Evolutionary conservation across 306 rosid species (phyloP).

Genomic region (Malus domestica): ASM211411v1 NC_041802.1:8002501-8003000

Average conservation of each 20-base stretch:
- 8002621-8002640: slow-evolving; percentile 57
- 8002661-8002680: slow-evolving; percentile 65
- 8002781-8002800: slow-evolving; percentile 54
- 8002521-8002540: slow-evolving; percentile 44
- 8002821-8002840: slow-evolving; percentile 84
- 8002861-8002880: not conserved
- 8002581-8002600: slow-evolving; percentile 61
- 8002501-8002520: slow-evolving; percentile 76
- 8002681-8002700: slow-evolving; percentile 42
- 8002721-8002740: slow-evolving; percentile 62
- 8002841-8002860: slow-evolving; percentile 36
- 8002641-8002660: slow-evolving; percentile 83
- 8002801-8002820: slow-evolving; percentile 77
- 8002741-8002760: slow-evolving; percentile 58
- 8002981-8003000: too few species aligned
- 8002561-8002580: slow-evolving; percentile 37
- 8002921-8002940: not conserved
- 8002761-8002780: slow-evolving; percentile 64
- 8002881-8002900: too few species aligned
- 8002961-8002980: not conserved
- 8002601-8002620: slow-evolving; percentile 39
- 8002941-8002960: not conserved
- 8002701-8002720: slow-evolving; percentile 14
- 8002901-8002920: too few species aligned
- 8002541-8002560: slow-evolving; percentile 53